Base-by-base conservation (phyloP, 2,329 filamentous ascomycete genomes). In the Fusarium sp. region DNA sequence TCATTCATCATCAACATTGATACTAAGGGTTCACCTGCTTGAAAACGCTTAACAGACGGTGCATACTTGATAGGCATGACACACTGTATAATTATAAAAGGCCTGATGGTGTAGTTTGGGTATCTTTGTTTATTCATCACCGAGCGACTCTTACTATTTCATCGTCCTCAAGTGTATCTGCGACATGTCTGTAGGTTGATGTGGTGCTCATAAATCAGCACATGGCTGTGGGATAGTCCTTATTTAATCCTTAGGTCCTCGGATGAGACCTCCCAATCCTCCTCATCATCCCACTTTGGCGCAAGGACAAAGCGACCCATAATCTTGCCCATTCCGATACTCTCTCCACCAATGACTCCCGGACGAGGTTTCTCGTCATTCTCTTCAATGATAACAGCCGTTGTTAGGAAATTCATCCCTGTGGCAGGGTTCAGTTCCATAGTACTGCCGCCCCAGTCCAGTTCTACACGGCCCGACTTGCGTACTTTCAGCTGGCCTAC, bases 271-370 rank as follows among this genome's bases (percentile, higher is more conserved):
- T 85, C 81, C 88, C 88, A 90, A 36, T 89, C 88, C 63, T 88
- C 84, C 75, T 89, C 88, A 56, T 90, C 88, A 42, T 85, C 86
- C 84, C 88, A 91, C 50, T 87, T 84, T 13, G 89, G 89, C 32
- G 88, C 88, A 24, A 90, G 82, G 24, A 90, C 86, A 79, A 91
- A 91, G 69, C 89, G 88, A 56, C 89, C 89, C 84, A 89, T 87
- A 66, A 92, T 86, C 77, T 88, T 87, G 55, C 90, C 90, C 88
- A 92, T 90, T 53, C 89, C 89, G 64, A 88, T 87, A 36, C 88
- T 88, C 54, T 85, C 84, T 24, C 89, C 90, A 26, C 84, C 81
- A 35, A 83, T 60, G n/a, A 82, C 80, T 12, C 81, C 83, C 14
- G 80, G 72, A 57, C 82, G 82, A 8, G 85, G 80, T 78, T 89